A percentile compares a stretch with the other conserved stretches of the same genome.
phyloP scores from a whole-genome alignment of 805 yeast species.

The Lipomyces yamadae region DNA sequence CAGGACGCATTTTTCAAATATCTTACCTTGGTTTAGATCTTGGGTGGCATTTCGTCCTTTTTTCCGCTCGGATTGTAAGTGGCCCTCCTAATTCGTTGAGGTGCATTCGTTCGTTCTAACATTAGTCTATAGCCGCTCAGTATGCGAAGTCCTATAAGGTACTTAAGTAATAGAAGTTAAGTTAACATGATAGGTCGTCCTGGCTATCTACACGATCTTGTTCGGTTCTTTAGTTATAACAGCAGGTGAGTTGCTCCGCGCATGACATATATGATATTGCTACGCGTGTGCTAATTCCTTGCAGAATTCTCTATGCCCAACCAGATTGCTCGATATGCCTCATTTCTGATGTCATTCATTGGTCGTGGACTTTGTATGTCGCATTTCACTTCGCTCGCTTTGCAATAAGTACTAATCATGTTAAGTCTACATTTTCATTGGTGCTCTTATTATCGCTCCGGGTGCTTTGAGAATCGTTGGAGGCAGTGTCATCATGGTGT shows the following conservation, averaged over 20 bases:
- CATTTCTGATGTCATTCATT: slow-evolving; percentile 64
- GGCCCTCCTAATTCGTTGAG: not conserved
- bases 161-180: not conserved
- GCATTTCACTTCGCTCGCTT: not conserved
- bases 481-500: slow-evolving; percentile 60
- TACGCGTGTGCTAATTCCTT: not conserved
- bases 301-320: slow-evolving; percentile 58
- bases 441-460: slow-evolving; percentile 56
- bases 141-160: slow-evolving; percentile 1
- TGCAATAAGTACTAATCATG: not conserved
- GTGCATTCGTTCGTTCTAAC: not conserved
- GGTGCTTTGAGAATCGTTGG: slow-evolving; percentile 61
- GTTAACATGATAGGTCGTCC: slow-evolving; percentile 37
- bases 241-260: slow-evolving; percentile 23
- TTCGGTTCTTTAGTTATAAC: slow-evolving; percentile 41
- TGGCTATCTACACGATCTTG: slow-evolving; percentile 44
- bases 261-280: not conserved
- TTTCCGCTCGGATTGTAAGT: slow-evolving; percentile 36
- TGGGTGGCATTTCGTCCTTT: slow-evolving; percentile 35
- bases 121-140: not conserved
- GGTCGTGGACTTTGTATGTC: slow-evolving; percentile 72
- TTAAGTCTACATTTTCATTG: slow-evolving; percentile 57
- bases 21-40: slow-evolving; percentile 18
- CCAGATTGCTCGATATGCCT: slow-evolving; percentile 54
- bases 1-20: not conserved